Evolutionary conservation across 2,329 filamentous ascomycete genomes (phyloP).

Genomic region (Alternaria longipes): DNA sequence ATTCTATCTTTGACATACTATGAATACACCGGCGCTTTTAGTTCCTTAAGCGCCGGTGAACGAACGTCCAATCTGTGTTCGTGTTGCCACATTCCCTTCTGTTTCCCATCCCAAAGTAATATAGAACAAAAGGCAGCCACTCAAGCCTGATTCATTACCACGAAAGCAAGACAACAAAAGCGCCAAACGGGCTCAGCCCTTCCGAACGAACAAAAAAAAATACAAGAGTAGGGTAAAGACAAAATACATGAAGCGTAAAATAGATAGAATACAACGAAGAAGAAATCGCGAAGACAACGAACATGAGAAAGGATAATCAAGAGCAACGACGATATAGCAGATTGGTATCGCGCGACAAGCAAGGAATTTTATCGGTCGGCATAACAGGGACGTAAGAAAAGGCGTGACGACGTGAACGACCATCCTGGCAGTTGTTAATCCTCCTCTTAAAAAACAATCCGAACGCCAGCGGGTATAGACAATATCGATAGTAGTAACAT

Average conservation of each 20-base stretch:
- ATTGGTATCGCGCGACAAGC: conserved; percentile 17
- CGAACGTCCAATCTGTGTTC: conserved; percentile 6
- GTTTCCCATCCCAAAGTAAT: neutral
- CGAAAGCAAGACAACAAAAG: neutral
- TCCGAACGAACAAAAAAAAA: neutral
- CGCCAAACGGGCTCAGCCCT: neutral
- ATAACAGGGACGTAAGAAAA: conserved; percentile 7
- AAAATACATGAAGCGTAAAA: conserved; percentile 9
- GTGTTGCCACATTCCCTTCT: neutral
- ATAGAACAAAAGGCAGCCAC: neutral
- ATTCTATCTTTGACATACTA: neutral
- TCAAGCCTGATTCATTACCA: neutral
- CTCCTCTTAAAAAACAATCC: neutral
- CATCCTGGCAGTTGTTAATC: neutral
- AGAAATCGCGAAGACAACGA: neutral
- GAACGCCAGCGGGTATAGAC: neutral
- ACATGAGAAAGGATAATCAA: neutral
- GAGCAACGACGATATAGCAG: neutral
- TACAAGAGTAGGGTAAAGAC: neutral
- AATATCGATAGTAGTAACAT: conserved; percentile 2
- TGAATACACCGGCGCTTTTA: neutral
- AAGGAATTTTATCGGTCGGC: conserved; percentile 7
- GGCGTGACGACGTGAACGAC: conserved; percentile 9
- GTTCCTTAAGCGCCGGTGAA: neutral
- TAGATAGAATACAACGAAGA: neutral